phyloP scores from a whole-genome alignment of 257 asterid genomes.

The Fraxinus quadrangulata region DNA sequence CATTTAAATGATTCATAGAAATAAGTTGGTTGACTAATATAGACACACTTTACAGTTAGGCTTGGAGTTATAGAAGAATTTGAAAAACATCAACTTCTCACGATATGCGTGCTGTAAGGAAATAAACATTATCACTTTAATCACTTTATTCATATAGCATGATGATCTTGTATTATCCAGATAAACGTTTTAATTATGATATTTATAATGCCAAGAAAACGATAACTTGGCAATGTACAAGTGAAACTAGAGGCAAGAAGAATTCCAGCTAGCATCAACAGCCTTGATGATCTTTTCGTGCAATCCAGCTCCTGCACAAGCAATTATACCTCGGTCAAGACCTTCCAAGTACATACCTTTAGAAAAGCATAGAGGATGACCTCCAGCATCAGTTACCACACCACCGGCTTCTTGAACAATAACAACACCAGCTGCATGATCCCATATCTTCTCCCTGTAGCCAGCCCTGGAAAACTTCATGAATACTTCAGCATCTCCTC shows the following conservation, averaged over 20 bases:
- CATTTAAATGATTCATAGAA: no score
- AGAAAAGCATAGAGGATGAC: conserved; percentile 65
- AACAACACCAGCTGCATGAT: conserved; percentile 88
- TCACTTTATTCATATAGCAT: background rate
- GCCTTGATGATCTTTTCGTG: conserved; percentile 73
- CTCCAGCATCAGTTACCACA: conserved; percentile 83
- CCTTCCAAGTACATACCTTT: conserved; percentile 77
- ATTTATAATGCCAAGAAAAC: conserved; percentile 14
- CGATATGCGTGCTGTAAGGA: background rate
- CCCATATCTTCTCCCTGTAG: conserved; percentile 91
- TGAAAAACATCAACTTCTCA: background rate
- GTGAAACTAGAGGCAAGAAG: conserved; percentile 57
- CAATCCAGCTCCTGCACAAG: conserved; percentile 61
- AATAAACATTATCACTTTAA: background rate
- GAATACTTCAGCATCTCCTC: conserved; percentile 84
- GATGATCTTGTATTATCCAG: background rate
- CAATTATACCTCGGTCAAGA: conserved; percentile 80
- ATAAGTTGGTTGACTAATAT: no score
- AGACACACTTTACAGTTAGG: background rate
- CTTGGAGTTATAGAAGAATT: background rate
- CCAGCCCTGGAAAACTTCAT: conserved; percentile 82
- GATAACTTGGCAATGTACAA: background rate
- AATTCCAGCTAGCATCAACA: conserved; percentile 84
- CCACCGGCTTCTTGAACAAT: conserved; percentile 86
- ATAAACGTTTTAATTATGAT: background rate